Conservation (phyloP, 176 grass and related monocot genomes). For the Zea luxurians region DNA sequence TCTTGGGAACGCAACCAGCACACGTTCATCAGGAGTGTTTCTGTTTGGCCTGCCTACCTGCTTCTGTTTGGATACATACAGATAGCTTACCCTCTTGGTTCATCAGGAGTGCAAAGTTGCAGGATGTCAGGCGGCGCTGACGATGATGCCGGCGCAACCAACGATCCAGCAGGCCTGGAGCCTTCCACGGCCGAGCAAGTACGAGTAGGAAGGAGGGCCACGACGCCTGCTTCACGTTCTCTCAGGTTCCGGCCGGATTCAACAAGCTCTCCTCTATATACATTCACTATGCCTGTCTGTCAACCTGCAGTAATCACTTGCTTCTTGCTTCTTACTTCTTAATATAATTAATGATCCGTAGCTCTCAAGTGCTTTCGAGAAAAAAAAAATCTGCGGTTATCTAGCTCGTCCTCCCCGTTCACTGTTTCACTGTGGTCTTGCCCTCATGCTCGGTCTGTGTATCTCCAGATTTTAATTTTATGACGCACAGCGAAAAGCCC, state of each 20-base stretch:
- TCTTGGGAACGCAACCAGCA: neutral
- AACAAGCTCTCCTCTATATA: neutral
- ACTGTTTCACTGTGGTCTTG: too few species aligned
- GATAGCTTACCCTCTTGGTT: conserved; percentile 25
- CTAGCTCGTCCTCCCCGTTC: too few species aligned
- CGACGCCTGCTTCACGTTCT: neutral
- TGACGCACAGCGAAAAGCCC: too few species aligned
- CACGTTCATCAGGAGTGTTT: neutral
- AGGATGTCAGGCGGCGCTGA: neutral
- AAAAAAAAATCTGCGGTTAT: too few species aligned
- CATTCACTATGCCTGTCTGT: neutral
- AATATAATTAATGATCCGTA: too few species aligned
- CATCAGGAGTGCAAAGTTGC: conserved; percentile 31
- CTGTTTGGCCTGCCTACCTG: neutral
- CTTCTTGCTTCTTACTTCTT: too few species aligned
- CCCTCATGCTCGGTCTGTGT: too few species aligned
- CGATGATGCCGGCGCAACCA: neutral
- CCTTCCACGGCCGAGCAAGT: neutral
- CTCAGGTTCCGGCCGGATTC: conserved; percentile 11
- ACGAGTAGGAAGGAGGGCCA: neutral
- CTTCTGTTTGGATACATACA: conserved; percentile 10
- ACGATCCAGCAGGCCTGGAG: neutral
- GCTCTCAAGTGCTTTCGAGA: too few species aligned
- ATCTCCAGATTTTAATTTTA: too few species aligned
- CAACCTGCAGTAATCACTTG: neutral